Conservation (phyloP, 495 filamentous ascomycete species). For the Saxophila tyrrhenica region DNA sequence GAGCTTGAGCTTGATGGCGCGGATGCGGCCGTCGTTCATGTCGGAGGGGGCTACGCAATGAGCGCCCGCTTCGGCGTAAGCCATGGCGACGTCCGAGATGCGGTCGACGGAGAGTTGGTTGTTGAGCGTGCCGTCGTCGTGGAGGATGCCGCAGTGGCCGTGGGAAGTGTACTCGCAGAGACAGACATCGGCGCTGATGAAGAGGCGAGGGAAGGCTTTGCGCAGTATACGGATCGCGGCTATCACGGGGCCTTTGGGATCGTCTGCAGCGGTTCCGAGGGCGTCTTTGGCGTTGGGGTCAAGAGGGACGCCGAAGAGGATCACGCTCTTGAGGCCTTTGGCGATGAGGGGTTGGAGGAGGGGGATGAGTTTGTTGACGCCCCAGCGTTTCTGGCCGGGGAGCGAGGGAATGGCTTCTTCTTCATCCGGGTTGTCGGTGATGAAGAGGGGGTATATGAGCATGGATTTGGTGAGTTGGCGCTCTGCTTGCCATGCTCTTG, state of each 20-base stretch:
- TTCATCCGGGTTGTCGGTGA: slow-evolving; percentile 88
- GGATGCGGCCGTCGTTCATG: slow-evolving; percentile 96
- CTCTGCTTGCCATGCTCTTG: slow-evolving; percentile 90
- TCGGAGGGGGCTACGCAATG: slow-evolving; percentile 95
- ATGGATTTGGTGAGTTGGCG: slow-evolving; percentile 96
- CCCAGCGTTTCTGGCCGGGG: slow-evolving; percentile 75
- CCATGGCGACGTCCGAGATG: slow-evolving; percentile 83
- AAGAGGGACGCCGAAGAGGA: slow-evolving; percentile 89
- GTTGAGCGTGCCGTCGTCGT: slow-evolving; percentile 84
- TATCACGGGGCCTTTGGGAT: slow-evolving; percentile 85
- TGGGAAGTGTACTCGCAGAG: slow-evolving; percentile 99
- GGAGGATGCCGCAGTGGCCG: slow-evolving; percentile 90
- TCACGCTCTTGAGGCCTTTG: slow-evolving; percentile 83
- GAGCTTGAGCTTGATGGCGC: slow-evolving; percentile 91
- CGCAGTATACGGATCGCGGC: slow-evolving; percentile 70
- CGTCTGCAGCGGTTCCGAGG: slow-evolving; percentile 85
- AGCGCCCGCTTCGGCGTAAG: slow-evolving; percentile 85
- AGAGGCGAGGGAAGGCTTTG: slow-evolving; percentile 72
- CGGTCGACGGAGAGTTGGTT: slow-evolving; percentile 85
- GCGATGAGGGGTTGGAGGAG: slow-evolving; percentile 76
- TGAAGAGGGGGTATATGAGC: slow-evolving; percentile 95
- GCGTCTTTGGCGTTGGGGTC: slow-evolving; percentile 72
- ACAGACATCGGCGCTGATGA: slow-evolving; percentile 85
- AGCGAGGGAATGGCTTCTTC: slow-evolving; percentile 82
- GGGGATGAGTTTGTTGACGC: slow-evolving; percentile 72